Evolutionary conservation across 331 rosid genomes (phyloP).

Genomic region (Pyrus hybrid): DNA sequence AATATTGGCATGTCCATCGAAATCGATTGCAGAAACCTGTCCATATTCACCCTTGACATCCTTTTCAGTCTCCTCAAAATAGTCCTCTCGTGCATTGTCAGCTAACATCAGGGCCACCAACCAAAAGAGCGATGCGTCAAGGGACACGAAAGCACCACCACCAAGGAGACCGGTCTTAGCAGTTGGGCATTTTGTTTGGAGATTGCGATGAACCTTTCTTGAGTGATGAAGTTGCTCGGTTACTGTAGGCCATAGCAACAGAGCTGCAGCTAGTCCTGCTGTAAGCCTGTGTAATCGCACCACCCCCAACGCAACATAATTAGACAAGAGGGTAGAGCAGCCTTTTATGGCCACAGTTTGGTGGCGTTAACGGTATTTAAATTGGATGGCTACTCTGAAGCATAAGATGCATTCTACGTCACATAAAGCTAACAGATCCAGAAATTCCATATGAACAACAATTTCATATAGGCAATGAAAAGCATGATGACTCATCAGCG

Average conservation of each 20-base stretch:
- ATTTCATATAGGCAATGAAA: background rate
- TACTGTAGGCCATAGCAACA: constrained; percentile 67
- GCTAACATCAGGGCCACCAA: constrained; percentile 73
- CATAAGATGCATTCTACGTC: background rate
- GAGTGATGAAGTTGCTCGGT: constrained; percentile 42
- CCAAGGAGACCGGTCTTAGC: constrained; percentile 83
- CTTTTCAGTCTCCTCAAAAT: constrained; percentile 33
- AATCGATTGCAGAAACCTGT: background rate
- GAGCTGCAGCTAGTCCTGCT: constrained; percentile 57
- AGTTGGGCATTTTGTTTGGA: constrained; percentile 49
- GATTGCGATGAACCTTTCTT: constrained; percentile 32
- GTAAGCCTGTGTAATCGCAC: constrained; percentile 28
- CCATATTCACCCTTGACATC: constrained; percentile 4
- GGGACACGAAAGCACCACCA: constrained; percentile 76
- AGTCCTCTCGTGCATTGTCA: constrained; percentile 61
- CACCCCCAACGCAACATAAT: background rate
- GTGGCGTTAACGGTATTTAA: background rate
- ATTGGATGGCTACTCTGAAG: background rate
- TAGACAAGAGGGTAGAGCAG: background rate
- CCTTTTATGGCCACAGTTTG: background rate
- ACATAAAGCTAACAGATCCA: background rate
- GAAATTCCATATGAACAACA: background rate
- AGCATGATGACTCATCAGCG: background rate
- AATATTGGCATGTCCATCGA: background rate
- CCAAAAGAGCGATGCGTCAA: constrained; percentile 69